These are phyloP conservation scores for Penicillium longicatenatum DNA, from an alignment of 495 filamentous ascomycete genomes.

Conservation along the genomic window DNA sequence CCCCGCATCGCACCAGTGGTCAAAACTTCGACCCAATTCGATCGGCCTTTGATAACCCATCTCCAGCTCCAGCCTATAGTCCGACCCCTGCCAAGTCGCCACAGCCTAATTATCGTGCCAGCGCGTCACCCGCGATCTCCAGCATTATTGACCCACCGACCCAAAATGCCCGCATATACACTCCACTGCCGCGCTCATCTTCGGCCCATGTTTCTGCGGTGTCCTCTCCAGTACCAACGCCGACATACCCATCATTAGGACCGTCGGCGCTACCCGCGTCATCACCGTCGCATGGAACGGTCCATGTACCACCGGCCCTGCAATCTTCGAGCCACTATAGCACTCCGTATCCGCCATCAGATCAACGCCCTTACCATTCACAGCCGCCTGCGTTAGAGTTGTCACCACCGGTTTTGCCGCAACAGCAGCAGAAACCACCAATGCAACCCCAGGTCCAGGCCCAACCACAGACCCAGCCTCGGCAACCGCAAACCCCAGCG, in stretches of 20 bases:
- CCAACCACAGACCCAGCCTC: conserved; percentile 17
- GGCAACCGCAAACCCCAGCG: conserved; percentile 13
- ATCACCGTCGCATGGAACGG: conserved; percentile 27
- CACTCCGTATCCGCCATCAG: conserved; percentile 32
- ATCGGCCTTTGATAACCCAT: conserved; percentile 63
- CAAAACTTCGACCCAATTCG: conserved; percentile 88
- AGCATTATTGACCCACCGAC: conserved; percentile 81
- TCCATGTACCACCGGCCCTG: conserved; percentile 25
- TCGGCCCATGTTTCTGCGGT: conserved; percentile 34
- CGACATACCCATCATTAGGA: conserved; percentile 30
- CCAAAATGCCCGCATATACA: conserved; percentile 39
- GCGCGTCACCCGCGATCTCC: conserved; percentile 85
- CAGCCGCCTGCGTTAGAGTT: conserved; percentile 27
- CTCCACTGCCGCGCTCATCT: conserved; percentile 33
- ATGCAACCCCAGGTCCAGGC: conserved; percentile 22
- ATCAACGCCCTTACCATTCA: conserved; percentile 22
- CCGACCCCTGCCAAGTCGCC: conserved; percentile 37
- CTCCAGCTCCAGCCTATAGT: conserved; percentile 53
- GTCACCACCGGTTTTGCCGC: conserved; percentile 24
- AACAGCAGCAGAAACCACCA: conserved; percentile 22
- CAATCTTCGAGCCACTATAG: conserved; percentile 28
- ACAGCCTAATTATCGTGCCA: conserved; percentile 63
- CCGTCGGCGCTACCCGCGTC: conserved; percentile 30
- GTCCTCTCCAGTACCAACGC: conserved; percentile 33
- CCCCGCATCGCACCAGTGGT: conserved; percentile 57